Evolutionary conservation across 2,329 filamentous ascomycete genomes (phyloP), one percentile per base, ranked within the genome.

Genomic region (Graphilbum fragrans): DNA sequence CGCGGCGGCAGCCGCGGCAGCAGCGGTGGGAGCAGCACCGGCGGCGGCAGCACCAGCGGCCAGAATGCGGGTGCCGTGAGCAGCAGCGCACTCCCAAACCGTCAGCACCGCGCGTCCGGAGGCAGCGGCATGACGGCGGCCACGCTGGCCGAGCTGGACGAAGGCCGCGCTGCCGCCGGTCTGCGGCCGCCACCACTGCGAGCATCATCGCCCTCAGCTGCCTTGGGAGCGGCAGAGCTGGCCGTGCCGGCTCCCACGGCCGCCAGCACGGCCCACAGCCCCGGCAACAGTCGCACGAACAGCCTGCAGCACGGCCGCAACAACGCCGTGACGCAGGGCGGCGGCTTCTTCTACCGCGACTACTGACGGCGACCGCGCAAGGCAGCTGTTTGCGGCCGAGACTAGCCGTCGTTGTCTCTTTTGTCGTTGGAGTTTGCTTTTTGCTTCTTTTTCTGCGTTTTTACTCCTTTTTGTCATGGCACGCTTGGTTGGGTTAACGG

Each of bases 291-390:
- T 35, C 38, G 29, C 19, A 41, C 38, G 12, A 33, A 25, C 20
- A 27, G 37, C 8, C 34, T 45, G 21, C 38, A 32, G 2, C 21
- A 34, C 11, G 25, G 31, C 5, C 38, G 35, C 16, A 35, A 31
- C 32, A 41, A 22, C 14, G 41, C 37, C 2, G 35, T 45, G 7
- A 45, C 44, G 19, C 35, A 34, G 14, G 20, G 25, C 21, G 44
- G 44, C 16, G 41, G 44, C 11, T 45, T 45, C 20, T 43, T 38
- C 27, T 45, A 45, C 35, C 38, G 38, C 5, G 44, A 45, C 25
- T 45, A 45, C 32, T 45, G 20, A 41, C 1, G 1, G 14, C 3
- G 27, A n/a, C n/a, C n/a, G n/a, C n/a, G n/a, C n/a, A n/a, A 21
- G 14, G 29, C 16, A 31, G 5, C 23, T 22, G n/a, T n/a, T n/a